Evolutionary conservation across 257 asterid genomes (phyloP).

Genomic region (Scutellaria minor): DNA sequence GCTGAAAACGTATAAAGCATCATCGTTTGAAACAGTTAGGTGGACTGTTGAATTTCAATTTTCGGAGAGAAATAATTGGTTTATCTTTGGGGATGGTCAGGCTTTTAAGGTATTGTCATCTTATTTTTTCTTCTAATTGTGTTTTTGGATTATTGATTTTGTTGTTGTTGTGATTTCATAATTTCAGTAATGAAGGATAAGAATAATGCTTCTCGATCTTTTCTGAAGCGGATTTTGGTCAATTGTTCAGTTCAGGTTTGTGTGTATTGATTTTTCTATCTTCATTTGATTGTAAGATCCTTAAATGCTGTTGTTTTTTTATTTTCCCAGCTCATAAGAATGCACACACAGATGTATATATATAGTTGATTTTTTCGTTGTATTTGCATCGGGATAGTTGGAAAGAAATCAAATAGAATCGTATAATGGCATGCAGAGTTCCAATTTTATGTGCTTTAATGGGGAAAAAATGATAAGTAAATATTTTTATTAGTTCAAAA

Average conservation of each 20-base stretch:
- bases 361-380: neutral
- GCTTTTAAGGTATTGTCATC: slow-evolving; percentile 25
- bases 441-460: slow-evolving; percentile 16
- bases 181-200: slow-evolving; percentile 77
- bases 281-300: neutral
- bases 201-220: slow-evolving; percentile 57
- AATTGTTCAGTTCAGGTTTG: slow-evolving; percentile 83
- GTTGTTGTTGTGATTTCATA: slow-evolving; percentile 34
- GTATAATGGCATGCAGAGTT: slow-evolving; percentile 1
- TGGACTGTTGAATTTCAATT: slow-evolving; percentile 34
- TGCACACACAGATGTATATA: neutral
- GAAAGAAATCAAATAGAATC: neutral
- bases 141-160: slow-evolving; percentile 31
- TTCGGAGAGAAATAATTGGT: neutral
- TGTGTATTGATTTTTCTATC: slow-evolving; percentile 15
- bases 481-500: neutral
- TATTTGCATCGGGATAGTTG: neutral
- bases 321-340: neutral
- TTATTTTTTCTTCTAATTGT: neutral
- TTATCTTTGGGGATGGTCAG: slow-evolving; percentile 30
- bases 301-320: neutral
- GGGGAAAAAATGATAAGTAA: neutral
- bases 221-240: slow-evolving; percentile 64
- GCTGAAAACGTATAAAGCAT: slow-evolving; percentile 12
- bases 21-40: slow-evolving; percentile 43